A percentile compares a stretch with the other conserved stretches of the same genome.
These are phyloP conservation scores for Phtheirospermum japonicum DNA, from an alignment of 257 asterid species.

Conservation along the genomic window DNA sequence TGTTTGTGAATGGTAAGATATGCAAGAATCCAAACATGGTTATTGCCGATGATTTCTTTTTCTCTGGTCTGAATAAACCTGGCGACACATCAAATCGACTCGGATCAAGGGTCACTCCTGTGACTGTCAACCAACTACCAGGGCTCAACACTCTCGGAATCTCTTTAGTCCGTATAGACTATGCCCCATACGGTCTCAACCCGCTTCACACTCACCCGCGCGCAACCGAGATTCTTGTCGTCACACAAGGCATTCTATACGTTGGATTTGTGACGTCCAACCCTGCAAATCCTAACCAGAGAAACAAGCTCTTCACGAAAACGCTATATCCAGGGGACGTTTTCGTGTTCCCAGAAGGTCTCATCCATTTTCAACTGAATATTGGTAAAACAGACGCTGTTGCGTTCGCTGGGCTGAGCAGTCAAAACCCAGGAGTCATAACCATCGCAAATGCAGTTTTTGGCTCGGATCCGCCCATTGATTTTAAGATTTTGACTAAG, in stretches of 20 bases:
- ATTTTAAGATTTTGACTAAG: background rate
- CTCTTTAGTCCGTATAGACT: constrained; percentile 24
- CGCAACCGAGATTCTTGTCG: constrained; percentile 22
- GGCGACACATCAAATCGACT: background rate
- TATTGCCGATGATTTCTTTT: background rate
- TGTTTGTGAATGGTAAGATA: constrained; percentile 17
- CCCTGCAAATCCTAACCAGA: background rate
- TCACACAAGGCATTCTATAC: background rate
- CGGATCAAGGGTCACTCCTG: background rate
- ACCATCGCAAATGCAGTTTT: constrained; percentile 15
- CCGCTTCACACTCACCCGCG: constrained; percentile 36
- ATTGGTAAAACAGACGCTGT: background rate
- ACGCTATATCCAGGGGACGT: background rate
- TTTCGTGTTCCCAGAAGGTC: background rate
- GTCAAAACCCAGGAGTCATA: constrained; percentile 5
- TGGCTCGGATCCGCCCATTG: constrained; percentile 7
- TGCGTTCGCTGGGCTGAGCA: background rate
- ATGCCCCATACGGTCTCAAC: constrained; percentile 25
- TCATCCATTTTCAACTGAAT: background rate
- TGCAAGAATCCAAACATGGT: constrained; percentile 6
- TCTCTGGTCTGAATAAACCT: background rate
- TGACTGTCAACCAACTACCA: background rate
- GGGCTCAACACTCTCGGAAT: constrained; percentile 26
- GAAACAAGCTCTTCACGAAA: constrained; percentile 1
- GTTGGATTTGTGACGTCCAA: background rate